Base-by-base conservation (phyloP, 495 filamentous ascomycete species). In the Poronia punctata region DNA sequence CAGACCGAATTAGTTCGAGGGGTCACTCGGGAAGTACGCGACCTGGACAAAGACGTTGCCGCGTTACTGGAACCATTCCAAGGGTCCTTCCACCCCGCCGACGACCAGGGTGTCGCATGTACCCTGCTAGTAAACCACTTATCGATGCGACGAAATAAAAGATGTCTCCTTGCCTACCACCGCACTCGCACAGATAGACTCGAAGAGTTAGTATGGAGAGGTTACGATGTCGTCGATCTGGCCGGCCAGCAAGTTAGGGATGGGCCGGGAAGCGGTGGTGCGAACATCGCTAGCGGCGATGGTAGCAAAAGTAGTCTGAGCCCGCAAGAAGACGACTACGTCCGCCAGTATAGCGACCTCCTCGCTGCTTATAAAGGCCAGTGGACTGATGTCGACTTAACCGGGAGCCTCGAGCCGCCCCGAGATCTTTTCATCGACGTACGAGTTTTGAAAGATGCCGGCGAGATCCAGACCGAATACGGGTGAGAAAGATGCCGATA, bases 401-500 rank as follows among this genome's bases (percentile, higher is more conserved):
- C 92, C 10, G 93, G 93, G 29, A 89, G 84, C 48, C 71, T 99
- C 59, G 89, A 97, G 56, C 93, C 93, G 23, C 92, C 93, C 21
- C 79, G 76, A 56, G 93, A 99, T 67, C 65, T 99, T 36, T 99
- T 99, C 58, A 93, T 99, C 59, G 93, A 99, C 64, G 93, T 99
- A 35, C 70, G 93, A 39, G 93, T 97, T 37, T 62, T 99, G 46
- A 95, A 92, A 58, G 92, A 99, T 69, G 93, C 90, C 29, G 93
- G 93, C 17, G 92, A 97, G 70, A 95, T 99, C 47, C 92, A 99
- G 66, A 99, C 93, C 8, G 93, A 99, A 68, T 99, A 97, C 62
- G 93, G 93, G 87, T 96, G 75, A 59, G 78, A 64, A 43, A 29
- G 22, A 34, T 34, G 5, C 12, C 1, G 10, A 24, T 4, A 2